Evolutionary conservation across 306 rosid genomes (phyloP), one percentile per base, ranked within the genome.

Genomic region (apple (Malus domestica)): DNA sequence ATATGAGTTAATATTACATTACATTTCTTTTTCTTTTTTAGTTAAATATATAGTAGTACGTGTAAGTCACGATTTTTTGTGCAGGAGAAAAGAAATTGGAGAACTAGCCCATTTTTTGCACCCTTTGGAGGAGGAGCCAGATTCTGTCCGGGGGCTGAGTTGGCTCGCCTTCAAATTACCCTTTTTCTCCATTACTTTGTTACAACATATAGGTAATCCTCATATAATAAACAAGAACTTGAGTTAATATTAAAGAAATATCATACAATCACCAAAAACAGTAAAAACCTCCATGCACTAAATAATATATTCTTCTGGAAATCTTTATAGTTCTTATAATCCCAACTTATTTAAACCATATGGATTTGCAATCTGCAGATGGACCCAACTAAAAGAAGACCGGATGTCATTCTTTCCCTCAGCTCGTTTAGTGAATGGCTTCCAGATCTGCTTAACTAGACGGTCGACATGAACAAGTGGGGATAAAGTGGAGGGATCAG

Each of bases 81-180:
- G 35, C 32, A 91, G 93, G 93, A 85, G 83, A 91, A 85, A 84
- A 90, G 91, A 82, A 94, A 90, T 75, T 94, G 95, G 95, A 88
- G 96, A 85, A 94, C 71, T 61, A 86, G 97, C 87, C 89, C 91
- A 69, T 86, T 80, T 77, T 91, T 78, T 81, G 86, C 95, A 55
- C 98, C 98, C 44, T 94, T 94, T 70, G 98, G 98, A 70, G 96
- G 97, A 86, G 98, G 98, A 44, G 93, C 89, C 49, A 88, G 98
- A 76, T 90, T 94, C 73, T 94, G 98, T 84, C 97, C 98, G 0
- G 98, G 98, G 75, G 96, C 98, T 55, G 97, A 94, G 73, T 57
- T 94, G 55, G 93, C 95, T 75, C 98, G 95, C 42, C 96, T 94
- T 67, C 98, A 94, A 70, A 94, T 94, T 72, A 92, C 98, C 66